Percentiles rank a stretch among this genome's conserved stretches.
These are phyloP conservation scores for Fusarium anthophilum DNA, from an alignment of 2,329 filamentous ascomycete species.

Conservation along the genomic window DNA sequence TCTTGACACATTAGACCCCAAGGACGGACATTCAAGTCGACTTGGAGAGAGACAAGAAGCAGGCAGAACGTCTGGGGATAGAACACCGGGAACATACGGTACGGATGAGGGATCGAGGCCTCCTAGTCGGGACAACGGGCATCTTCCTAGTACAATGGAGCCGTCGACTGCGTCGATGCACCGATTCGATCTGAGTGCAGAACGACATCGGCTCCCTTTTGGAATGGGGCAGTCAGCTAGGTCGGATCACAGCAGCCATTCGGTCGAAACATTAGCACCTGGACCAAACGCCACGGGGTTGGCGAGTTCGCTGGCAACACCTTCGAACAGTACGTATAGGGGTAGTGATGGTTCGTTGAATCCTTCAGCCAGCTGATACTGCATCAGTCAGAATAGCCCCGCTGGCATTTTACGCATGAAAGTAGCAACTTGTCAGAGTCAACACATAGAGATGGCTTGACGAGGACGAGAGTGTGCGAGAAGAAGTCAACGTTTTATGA, in stretches of 20 bases:
- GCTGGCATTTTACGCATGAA: conserved; percentile 4
- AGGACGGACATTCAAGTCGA: conserved; percentile 12
- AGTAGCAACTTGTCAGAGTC: neutral
- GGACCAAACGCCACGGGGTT: conserved; percentile 2
- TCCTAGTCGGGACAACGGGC: conserved; percentile 35
- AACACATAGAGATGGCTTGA: neutral
- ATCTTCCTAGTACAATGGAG: conserved; percentile 32
- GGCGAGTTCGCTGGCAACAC: conserved; percentile 7
- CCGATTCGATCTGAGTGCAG: conserved; percentile 34
- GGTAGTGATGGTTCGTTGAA: conserved; percentile 32
- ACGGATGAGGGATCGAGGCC: conserved; percentile 33
- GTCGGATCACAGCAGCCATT: conserved; percentile 21
- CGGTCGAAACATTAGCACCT: conserved; percentile 15
- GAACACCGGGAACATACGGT: conserved; percentile 31
- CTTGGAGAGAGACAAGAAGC: conserved; percentile 27
- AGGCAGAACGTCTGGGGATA: conserved; percentile 28
- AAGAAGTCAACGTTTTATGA: neutral
- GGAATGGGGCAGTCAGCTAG: conserved; percentile 6
- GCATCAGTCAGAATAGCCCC: conserved; percentile 6
- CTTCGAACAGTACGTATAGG: conserved; percentile 22
- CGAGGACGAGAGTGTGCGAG: neutral
- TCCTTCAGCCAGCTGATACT: conserved; percentile 33
- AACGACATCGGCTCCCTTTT: conserved; percentile 36
- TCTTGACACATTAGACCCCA: conserved; percentile 21
- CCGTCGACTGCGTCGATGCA: conserved; percentile 32